Evolutionary conservation across 2,329 filamentous ascomycete genomes (phyloP).

Genomic region (Helminthosporium solani): DNA sequence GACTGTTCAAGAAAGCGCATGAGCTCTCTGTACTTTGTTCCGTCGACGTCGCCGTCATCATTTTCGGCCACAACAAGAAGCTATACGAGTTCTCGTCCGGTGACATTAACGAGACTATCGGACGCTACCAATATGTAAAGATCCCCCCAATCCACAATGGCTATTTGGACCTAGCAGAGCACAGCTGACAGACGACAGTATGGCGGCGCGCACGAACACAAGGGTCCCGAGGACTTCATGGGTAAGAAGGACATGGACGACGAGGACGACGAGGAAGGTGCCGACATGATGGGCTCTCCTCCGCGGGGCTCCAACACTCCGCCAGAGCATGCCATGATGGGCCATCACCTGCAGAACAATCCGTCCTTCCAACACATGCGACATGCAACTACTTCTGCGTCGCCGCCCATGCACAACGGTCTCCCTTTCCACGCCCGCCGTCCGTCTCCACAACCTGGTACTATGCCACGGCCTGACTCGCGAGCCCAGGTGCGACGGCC

Average conservation of each 20-base stretch:
- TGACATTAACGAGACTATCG: slow-evolving; percentile 88
- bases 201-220: slow-evolving; percentile 91
- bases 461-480: slow-evolving; percentile 74
- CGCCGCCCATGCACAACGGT: slow-evolving; percentile 78
- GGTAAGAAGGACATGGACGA: slow-evolving; percentile 70
- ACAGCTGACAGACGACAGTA: slow-evolving; percentile 60
- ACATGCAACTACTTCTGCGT: slow-evolving; percentile 79
- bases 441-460: slow-evolving; percentile 78
- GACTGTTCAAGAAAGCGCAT: slow-evolving; percentile 98
- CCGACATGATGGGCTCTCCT: slow-evolving; percentile 64
- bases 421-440: slow-evolving; percentile 70
- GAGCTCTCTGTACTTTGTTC: slow-evolving; percentile 97
- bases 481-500: slow-evolving; percentile 75
- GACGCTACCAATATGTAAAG: slow-evolving; percentile 87
- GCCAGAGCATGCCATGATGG: slow-evolving; percentile 62
- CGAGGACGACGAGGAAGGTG: slow-evolving; percentile 76
- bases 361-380: slow-evolving; percentile 76
- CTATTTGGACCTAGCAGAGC: slow-evolving; percentile 16
- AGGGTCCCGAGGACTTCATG: slow-evolving; percentile 89
- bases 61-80: slow-evolving; percentile 99
- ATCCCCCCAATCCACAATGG: slow-evolving; percentile 5
- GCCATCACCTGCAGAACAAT: slow-evolving; percentile 52
- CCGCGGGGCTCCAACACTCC: slow-evolving; percentile 65
- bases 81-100: slow-evolving; percentile 95
- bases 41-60: slow-evolving; percentile 97